A percentile compares a stretch with the other conserved stretches of the same genome.
Evolutionary conservation across 2,329 filamentous ascomycete species (phyloP).

Genomic region (Laburnicola sp.): DNA sequence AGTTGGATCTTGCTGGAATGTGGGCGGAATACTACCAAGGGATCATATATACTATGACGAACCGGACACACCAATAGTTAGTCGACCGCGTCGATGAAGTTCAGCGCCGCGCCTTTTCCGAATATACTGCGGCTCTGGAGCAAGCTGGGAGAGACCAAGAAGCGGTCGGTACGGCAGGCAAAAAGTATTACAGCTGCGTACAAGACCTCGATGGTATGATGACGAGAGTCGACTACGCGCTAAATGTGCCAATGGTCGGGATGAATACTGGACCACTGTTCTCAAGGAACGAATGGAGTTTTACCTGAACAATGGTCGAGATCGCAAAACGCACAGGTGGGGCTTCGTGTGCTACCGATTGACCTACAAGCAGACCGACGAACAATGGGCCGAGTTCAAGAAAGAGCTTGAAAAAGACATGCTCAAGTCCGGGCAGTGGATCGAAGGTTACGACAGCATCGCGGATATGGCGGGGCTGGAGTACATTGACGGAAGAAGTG

Average conservation of each 20-base stretch:
- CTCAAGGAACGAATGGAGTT: slow-evolving; percentile 19
- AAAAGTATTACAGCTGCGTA: slow-evolving; percentile 22
- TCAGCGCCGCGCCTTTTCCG: slow-evolving; percentile 6
- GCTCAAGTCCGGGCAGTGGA: slow-evolving; percentile 16
- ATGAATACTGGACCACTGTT: slow-evolving; percentile 26
- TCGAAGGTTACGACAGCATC: slow-evolving; percentile 18
- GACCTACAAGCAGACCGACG: slow-evolving; percentile 19
- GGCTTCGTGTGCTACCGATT: slow-evolving; percentile 26
- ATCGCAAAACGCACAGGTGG: slow-evolving; percentile 14
- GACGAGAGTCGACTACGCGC: slow-evolving; percentile 12
- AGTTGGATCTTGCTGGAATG: slow-evolving; percentile 20
- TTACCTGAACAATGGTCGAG: slow-evolving; percentile 11
- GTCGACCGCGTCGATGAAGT: slow-evolving; percentile 24
- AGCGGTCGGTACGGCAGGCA: slow-evolving; percentile 16
- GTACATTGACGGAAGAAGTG: slow-evolving; percentile 17
- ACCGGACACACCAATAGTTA: slow-evolving; percentile 21
- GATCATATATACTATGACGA: slow-evolving; percentile 13
- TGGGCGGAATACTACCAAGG: slow-evolving; percentile 24
- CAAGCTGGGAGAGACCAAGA: slow-evolving; percentile 10
- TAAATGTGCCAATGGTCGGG: slow-evolving; percentile 21
- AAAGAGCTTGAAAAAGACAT: slow-evolving; percentile 17
- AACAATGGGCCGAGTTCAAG: slow-evolving; percentile 21
- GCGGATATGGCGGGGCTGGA: slow-evolving; percentile 10
- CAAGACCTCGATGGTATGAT: slow-evolving; percentile 19
- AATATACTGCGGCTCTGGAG: slow-evolving; percentile 8